Base-by-base conservation (phyloP, 371 early-diverging fungal species). In the Mucor ambiguus region DNA sequence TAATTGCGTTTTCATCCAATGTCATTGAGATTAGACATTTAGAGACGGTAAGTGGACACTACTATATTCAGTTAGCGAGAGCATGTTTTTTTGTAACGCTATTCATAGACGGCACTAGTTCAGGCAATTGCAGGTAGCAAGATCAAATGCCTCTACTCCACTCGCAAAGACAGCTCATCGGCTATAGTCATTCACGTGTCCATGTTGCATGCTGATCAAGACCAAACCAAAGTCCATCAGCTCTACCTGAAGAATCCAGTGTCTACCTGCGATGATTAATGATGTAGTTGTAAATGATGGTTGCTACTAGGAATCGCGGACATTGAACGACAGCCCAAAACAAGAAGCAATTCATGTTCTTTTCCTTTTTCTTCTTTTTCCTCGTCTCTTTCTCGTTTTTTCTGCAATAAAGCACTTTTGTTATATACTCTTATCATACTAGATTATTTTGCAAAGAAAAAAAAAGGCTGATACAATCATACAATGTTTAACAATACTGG, bases 21-120 rank as follows among this genome's bases (percentile, higher is more conserved):
- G 63, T 79, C 12, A 76, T 81, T 30, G 82, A 81, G 56, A 71
- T 81, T 9, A 67, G 75, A 57, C 77, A 81, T 64, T 44, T 77
- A 32, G 74, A 74, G 61, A 77, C 77, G 16, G 81, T 78, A 74
- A 78, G 64, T 54, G 9, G 9, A 48, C n/a, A 3, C 43, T 46
- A 20, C 46, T 46, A 46, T 52, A 28, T 52, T 2, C 52, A 52
- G 26, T 28, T 52, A 38, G 35, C 29, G 28, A 32, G 3, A 58
- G 28, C 26, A 20, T 48, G 29, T 18, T 48, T 12, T 44, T 44
- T 22, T 5, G 14, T 35, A 10, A 52, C 52, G 11, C 52, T 52
- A 14, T 46, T 16, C 11, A 35, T 64, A 69, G 69, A 55, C 64
- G 32, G 69, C 59, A 18, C 52, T 69, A 16, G 69, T 69, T 28